phyloP scores from a whole-genome alignment of 108 stramenopile genomes.

The Schizochytrium sp. region DNA sequence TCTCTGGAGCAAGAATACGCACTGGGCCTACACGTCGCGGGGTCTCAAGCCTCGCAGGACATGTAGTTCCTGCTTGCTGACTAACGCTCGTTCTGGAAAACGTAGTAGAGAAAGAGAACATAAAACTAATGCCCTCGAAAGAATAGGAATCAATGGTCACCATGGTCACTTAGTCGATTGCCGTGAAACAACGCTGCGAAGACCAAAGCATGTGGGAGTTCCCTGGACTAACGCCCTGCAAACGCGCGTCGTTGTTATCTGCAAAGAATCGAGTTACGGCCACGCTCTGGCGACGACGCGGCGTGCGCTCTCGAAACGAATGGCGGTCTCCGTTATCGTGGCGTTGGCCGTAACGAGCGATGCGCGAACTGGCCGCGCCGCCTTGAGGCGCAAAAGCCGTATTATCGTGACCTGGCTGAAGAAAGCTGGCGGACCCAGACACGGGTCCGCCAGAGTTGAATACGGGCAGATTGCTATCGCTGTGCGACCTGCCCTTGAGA shows the following conservation, averaged over 20 bases:
- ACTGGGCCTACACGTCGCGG: no score
- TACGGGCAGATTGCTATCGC: not conserved
- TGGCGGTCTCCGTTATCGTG: not conserved
- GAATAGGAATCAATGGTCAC: no score
- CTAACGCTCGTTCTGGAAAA: no score
- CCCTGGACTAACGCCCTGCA: not conserved
- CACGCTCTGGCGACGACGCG: not conserved
- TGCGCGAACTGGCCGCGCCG: not conserved
- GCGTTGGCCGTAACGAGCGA: not conserved
- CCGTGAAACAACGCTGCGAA: not conserved
- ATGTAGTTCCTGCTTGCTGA: no score
- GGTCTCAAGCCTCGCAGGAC: no score
- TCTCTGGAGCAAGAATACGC: no score
- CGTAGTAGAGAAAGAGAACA: no score
- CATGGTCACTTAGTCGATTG: no score
- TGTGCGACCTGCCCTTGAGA: not conserved
- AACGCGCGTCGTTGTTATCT: not conserved
- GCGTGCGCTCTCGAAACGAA: not conserved
- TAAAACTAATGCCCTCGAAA: no score
- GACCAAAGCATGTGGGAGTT: not conserved
- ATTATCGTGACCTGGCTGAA: not conserved
- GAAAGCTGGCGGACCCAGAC: not conserved
- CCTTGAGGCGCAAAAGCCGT: not conserved
- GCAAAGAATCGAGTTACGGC: not conserved
- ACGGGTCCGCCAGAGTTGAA: not conserved